Evolutionary conservation across 345 rosid species (phyloP).

Genomic region (Microcos paniculata): DNA sequence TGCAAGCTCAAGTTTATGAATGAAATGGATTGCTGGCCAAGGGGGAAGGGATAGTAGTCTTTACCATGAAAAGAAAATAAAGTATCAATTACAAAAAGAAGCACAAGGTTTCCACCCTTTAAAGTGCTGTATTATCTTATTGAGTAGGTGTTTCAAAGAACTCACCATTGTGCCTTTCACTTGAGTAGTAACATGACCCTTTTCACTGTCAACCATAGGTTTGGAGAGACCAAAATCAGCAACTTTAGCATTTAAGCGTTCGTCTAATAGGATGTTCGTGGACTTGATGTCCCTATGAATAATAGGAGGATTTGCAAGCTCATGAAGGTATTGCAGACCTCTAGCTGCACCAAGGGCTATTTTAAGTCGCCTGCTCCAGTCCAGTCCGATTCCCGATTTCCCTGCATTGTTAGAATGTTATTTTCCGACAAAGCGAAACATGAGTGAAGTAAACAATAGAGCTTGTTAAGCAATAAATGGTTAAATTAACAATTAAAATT

Average conservation of each 20-base stretch:
- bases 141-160: background rate
- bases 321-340: slow-evolving; percentile 87
- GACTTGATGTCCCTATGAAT: slow-evolving; percentile 95
- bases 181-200: slow-evolving; percentile 79
- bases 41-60: background rate
- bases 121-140: background rate
- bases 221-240: slow-evolving; percentile 95
- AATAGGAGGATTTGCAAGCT: slow-evolving; percentile 92
- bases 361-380: slow-evolving; percentile 79
- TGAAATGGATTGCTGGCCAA: background rate
- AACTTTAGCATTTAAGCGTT: slow-evolving; percentile 76
- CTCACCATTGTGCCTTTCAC: slow-evolving; percentile 98
- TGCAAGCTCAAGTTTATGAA: too few species aligned
- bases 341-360: slow-evolving; percentile 78
- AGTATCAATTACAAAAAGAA: background rate
- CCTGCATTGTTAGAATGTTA: slow-evolving; percentile 39
- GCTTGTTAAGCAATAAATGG: background rate
- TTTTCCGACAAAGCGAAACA: background rate
- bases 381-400: slow-evolving; percentile 71
- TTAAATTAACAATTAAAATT: background rate
- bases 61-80: background rate
- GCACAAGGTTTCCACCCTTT: background rate
- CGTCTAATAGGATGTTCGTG: slow-evolving; percentile 75
- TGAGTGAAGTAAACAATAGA: too few species aligned
- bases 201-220: slow-evolving; percentile 56